Base-by-base conservation (phyloP, 2,329 filamentous ascomycete genomes). In the Paraconiothyrium sp. region DNA sequence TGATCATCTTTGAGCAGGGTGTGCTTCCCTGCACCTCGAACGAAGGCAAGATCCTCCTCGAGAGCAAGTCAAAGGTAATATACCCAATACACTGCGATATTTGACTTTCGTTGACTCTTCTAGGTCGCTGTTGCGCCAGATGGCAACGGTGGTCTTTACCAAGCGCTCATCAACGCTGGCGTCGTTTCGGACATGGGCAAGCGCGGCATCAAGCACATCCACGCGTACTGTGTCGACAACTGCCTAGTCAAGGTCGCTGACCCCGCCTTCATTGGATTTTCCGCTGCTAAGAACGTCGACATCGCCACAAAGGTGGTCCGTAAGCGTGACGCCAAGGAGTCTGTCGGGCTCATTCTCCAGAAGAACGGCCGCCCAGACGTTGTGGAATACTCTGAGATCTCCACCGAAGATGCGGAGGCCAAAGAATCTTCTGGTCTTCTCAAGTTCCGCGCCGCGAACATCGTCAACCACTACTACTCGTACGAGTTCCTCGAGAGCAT, bases 381-480 rank as follows among this genome's bases (percentile, higher is more conserved):
- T 3, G 94, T 99, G 57, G 95, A 99, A 83, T 99, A 99, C 85
- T 97, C 93, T 6, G 95, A 99, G 84, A 98, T 99, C 72, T 92
- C 96, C 84, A 82, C 88, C 68, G 90, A 88, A 65, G 95, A 92
- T n/a, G 92, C 94, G 60, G 92, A 96, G 81, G 94, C 94, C 68
- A 88, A 90, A 76, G 95, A 99, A 76, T 81, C 90, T 58, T 84
- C 88, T 3, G 89, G 88, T 60, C 85, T 97, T 57, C 89, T 99
- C 77, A 96, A 94, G 82, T 98, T 97, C 89, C 91, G 95, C 65
- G 94, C 95, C 60, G 95, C 94, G 75, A 99, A 99, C 84, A 99
- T 99, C 72, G 95, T 99, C 83, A 99, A 99, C 86, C 95, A 99
- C 86, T 99, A 98, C 88, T 99, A 99, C 84, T 97, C 93, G 50